Base-by-base conservation (phyloP, 2,329 filamentous ascomycete genomes). In the Aspergillus tamarii region DNA sequence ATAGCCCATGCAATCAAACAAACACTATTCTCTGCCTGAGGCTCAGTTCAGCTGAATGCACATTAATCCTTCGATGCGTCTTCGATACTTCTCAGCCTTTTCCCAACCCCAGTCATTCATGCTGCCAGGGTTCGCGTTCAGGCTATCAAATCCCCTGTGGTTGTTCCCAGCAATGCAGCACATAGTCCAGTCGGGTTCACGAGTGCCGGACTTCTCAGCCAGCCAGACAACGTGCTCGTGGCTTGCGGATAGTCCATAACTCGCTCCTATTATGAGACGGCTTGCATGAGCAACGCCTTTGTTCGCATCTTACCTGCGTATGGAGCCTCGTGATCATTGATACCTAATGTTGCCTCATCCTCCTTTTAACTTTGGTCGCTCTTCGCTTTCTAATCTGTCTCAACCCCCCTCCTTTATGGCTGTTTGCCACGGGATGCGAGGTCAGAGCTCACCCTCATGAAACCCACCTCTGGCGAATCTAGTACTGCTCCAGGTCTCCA, bases 11-110 rank as follows among this genome's bases (percentile, higher is more conserved):
- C 14, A 36, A 36, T 36, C 34, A 16, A 57, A 48, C 32, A 41
- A 45, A 48, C 36, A 23, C 12, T 10, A 21, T 60, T 60, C 32
- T 19, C 57, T 60, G 39, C 53, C 53, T 61, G 54, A 64, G 59
- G 48, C 62, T 61, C 63, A 55, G 21, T 16, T 36, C 52, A 66
- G 50, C 63, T 65, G 63, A 66, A 68, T 68, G 50, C 28, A 21
- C 19, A 32, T 54, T 41, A 30, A 63, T 68, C 57, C 67, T 74
- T 74, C 71, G 70, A 73, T 73, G 72, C 73, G 66, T 72, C 70
- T 74, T 74, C 73, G 67, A 70, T 73, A 66, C 71, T 69, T 66
- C 59, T 55, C 36, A 59, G 61, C 61, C 55, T 53, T 59, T 52
- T 63, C 60, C 54, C 32, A 55, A 39, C 53, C 55, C 46, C 46